phyloP scores from a whole-genome alignment of 306 rosid species.

The Mimosa pudica region DNA sequence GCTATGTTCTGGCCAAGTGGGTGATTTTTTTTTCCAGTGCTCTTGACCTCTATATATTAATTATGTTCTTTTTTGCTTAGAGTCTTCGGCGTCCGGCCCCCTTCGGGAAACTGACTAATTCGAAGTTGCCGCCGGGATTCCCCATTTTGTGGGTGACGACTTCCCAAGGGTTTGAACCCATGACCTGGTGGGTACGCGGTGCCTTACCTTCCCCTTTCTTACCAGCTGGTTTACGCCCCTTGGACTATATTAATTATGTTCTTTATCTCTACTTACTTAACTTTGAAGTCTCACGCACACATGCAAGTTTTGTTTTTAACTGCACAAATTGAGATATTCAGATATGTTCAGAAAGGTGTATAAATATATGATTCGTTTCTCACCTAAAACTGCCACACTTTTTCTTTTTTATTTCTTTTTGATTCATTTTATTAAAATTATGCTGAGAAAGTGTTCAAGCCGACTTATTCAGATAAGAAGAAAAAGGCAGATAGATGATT shows the following conservation, averaged over 20 bases:
- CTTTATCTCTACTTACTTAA: not conserved
- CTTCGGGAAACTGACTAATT: too few relatives aligned
- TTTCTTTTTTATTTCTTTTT: not conserved
- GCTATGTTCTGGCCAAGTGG: not conserved
- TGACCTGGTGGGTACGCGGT: too few relatives aligned
- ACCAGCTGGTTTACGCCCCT: too few relatives aligned
- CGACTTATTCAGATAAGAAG: conserved; percentile 6
- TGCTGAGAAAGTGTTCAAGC: not conserved
- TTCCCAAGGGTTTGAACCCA: too few relatives aligned
- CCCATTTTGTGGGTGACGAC: too few relatives aligned
- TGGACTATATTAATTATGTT: not conserved
- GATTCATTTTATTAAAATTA: not conserved
- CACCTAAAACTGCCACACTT: conserved; percentile 12
- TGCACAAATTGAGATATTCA: not conserved
- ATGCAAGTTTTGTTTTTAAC: conserved; percentile 4
- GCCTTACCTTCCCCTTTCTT: too few relatives aligned
- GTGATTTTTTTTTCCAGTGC: not conserved
- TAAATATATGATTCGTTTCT: not conserved
- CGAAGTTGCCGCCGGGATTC: too few relatives aligned
- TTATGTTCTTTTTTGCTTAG: not conserved
- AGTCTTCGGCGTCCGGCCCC: too few relatives aligned
- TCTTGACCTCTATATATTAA: not conserved
- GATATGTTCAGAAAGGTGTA: conserved; percentile 1
- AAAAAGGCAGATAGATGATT: not conserved
- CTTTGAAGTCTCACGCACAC: conserved; percentile 9